Base-by-base conservation (phyloP, 176 grass and related monocot genomes). In the Oryza longistaminata region DNA sequence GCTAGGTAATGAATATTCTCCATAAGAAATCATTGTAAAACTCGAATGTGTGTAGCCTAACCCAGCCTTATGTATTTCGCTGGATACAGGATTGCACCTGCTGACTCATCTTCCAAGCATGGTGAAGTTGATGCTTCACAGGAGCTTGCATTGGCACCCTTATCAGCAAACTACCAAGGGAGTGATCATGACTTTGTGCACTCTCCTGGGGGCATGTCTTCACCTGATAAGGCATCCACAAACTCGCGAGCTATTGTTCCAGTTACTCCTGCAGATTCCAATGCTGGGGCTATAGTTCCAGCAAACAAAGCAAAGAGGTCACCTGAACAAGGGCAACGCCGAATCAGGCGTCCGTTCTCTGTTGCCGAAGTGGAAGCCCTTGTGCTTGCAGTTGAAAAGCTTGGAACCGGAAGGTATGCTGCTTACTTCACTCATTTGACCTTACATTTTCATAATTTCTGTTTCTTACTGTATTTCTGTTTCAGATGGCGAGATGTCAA, bases 401-500 rank as follows among this genome's bases (percentile, higher is more conserved):
- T 99, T 80, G 97, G 97, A 85, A 99, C 97, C 66, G 97, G 97
- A 99, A 99, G 97, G 97, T 99, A 46, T 65, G 71, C 64, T 50
- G 33, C 69, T 79, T 83, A 65, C 82, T 77, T 66, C 31, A 49
- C 66, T 70, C 11, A 66, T 83, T 82, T 75, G 14, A 7, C 1
- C 11, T 16, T 53, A 69, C 22, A 81, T 64, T 61, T 69, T 49
- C 19, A 7, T 82, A 21, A 0, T n/a, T 71, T 62, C 58, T 77
- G 55, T 78, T 73, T 83, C 77, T 89, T 50, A 90, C 82, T 82
- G 64, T 83, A 70, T 8, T 40, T 40, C 39, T 40, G 39, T 40
- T 91, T 46, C 55, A 99, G 97, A 82, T 99, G 97, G 97, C 90
- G 96, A 74, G 96, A 98, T 82, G 96, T 98, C 81, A 98, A 98